Evolutionary conservation across 23 red algal genomes (phyloP).

Genomic region (Gracilaria vermiculophylla): DNA sequence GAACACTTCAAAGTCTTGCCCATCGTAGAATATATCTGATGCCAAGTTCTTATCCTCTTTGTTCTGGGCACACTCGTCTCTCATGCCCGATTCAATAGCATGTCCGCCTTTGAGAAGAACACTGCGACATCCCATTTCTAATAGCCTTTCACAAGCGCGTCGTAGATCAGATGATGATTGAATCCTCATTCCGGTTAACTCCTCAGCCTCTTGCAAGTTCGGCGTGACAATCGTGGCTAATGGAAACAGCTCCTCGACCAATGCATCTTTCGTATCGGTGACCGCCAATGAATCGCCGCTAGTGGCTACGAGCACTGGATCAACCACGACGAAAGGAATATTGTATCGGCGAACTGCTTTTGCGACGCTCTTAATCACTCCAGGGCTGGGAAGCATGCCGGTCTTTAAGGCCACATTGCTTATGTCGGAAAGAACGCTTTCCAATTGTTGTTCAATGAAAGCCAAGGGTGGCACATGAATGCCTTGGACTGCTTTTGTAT

Average conservation of each 20-base stretch:
- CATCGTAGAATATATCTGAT: conserved; percentile 87
- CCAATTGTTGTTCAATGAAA: conserved; percentile 71
- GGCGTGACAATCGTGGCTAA: conserved; percentile 84
- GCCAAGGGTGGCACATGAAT: conserved; percentile 54
- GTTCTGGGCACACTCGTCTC: not conserved
- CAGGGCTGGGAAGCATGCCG: conserved; percentile 84
- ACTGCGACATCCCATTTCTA: conserved; percentile 39
- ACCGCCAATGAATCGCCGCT: conserved; percentile 55
- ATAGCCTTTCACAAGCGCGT: conserved; percentile 40
- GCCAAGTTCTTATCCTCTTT: conserved; percentile 15
- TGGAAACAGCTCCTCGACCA: conserved; percentile 68
- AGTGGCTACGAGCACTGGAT: conserved; percentile 82
- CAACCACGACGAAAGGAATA: conserved; percentile 62
- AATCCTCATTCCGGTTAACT: conserved; percentile 38
- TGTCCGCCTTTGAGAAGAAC: conserved; percentile 98
- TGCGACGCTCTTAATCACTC: conserved; percentile 41
- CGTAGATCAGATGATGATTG: conserved; percentile 49
- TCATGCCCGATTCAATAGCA: not conserved
- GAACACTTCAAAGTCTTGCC: conserved; percentile 54
- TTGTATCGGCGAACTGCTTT: conserved; percentile 24
- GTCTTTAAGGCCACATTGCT: conserved; percentile 77
- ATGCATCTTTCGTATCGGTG: conserved; percentile 21
- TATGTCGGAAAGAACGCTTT: conserved; percentile 85
- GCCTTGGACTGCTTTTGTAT: conserved; percentile 82
- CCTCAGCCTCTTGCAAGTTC: conserved; percentile 85